Evolutionary conservation across 768 basidiomycete genomes (phyloP), one percentile per base, ranked within the genome.

Genomic region (Porphyrellus cyaneotinctus): DNA sequence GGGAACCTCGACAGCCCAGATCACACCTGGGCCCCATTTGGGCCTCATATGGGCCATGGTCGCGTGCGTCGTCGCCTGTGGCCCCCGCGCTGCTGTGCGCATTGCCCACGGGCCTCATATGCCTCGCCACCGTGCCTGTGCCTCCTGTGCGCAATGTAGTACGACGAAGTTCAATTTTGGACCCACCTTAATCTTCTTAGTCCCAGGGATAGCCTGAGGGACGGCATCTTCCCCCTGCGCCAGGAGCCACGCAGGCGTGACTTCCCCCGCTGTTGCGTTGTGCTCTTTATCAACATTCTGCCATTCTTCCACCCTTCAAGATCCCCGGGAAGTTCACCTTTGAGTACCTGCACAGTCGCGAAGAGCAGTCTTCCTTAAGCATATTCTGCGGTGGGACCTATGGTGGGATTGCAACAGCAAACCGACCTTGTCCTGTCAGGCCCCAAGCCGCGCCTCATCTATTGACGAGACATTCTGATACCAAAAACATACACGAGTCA

Each of bases 301-400:
- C 6, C 77, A 51, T 30, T 64, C 62, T 28, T 63, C 63, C 9
- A 58, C 70, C 7, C 28, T 68, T 70, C 31, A 77, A 63, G 47
- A 78, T 72, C 49, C 71, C 75, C 0, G 73, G 72, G 61, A 79
- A 79, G 60, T 77, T 78, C 53, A 75, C 75, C 49, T 58, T 60
- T 26, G 69, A 71, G 58, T 51, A 74, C 44, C 66, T 63, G 55
- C n/a, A 20, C 4, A 28, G 26, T 28, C 26, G 18, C 22, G 20
- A 15, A 51, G 26, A 10, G 14, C 38, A 39, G 15, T 18, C 12
- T 15, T 42, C 22, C 24, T 31, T 33, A 14, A 50, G 43, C 7
- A 41, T 8, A 20, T 23, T 37, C 15, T 11, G 15, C 43, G 18
- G 11, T 31, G 37, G 14, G 39, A 58, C 1, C 57, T 58, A 52